A percentile compares a stretch with the other conserved stretches of the same genome.
phyloP scores from a whole-genome alignment of 2,329 filamentous ascomycete species.

The Fusarium sp. region DNA sequence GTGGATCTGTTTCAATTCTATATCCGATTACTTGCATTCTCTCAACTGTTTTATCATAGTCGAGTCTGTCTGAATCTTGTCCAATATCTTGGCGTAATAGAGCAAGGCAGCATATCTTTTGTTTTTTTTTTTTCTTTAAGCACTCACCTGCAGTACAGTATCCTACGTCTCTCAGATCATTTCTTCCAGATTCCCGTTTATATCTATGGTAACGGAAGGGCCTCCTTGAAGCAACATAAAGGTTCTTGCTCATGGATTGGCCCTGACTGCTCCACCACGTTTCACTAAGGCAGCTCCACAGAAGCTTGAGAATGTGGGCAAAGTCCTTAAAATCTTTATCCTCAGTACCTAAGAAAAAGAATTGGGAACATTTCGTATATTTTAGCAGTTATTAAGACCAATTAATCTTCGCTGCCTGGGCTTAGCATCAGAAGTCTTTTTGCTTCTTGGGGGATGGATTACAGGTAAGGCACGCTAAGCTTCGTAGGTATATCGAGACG shows the following conservation, averaged over 20 bases:
- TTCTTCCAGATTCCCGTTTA: neutral
- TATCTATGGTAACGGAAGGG: neutral
- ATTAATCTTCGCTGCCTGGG: neutral
- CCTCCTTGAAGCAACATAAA: neutral
- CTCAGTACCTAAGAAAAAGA: neutral
- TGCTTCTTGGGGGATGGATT: neutral
- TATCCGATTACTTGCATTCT: neutral
- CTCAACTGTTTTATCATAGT: neutral
- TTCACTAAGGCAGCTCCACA: constrained; percentile 3
- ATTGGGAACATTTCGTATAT: neutral
- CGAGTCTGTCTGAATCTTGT: neutral
- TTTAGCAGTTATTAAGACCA: no score
- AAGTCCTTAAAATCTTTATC: no score
- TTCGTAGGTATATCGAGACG: neutral
- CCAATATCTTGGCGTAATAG: neutral
- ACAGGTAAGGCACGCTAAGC: neutral
- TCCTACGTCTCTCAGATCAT: neutral
- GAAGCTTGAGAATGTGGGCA: neutral
- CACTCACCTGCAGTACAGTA: neutral
- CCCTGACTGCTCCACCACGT: neutral
- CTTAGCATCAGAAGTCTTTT: neutral
- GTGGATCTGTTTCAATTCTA: neutral
- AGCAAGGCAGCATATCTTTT: no score
- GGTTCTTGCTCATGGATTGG: neutral
- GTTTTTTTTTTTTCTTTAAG: no score